These are phyloP conservation scores for Spirogloea muscicola DNA, from an alignment of 139 green algal genomes.

Conservation along the genomic window DNA sequence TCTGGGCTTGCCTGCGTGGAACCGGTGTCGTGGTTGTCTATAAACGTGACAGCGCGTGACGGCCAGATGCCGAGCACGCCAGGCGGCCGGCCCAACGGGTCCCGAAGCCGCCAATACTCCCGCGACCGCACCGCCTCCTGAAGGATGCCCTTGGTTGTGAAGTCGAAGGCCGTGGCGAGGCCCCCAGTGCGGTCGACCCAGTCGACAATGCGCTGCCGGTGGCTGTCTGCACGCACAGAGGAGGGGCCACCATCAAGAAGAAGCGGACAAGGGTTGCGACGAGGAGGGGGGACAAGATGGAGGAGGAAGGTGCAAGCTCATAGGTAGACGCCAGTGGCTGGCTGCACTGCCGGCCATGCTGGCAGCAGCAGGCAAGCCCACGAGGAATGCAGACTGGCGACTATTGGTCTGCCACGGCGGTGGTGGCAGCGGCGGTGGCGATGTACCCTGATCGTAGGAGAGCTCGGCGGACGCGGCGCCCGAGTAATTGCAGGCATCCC, in stretches of 20 bases:
- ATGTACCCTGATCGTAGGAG: no score
- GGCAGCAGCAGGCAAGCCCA: no score
- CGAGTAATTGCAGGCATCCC: constrained; percentile 47
- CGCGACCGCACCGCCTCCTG: constrained; percentile 81
- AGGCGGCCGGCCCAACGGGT: constrained; percentile 55
- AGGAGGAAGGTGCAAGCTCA: no score
- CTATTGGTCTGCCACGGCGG: no score
- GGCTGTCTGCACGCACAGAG: constrained; percentile 12
- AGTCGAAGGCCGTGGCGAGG: constrained; percentile 50
- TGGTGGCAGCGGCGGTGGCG: no score
- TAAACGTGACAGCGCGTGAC: constrained; percentile 79
- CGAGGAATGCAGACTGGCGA: no score
- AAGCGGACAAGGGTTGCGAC: no score
- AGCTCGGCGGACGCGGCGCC: no score
- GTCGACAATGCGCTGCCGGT: constrained; percentile 55
- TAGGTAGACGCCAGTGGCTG: no score
- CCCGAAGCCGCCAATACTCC: constrained; percentile 91
- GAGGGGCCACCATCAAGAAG: no score
- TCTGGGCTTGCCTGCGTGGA: constrained; percentile 57
- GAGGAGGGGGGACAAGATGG: no score
- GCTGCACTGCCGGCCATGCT: no score
- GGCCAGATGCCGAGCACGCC: constrained; percentile 57
- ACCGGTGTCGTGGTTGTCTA: constrained; percentile 92
- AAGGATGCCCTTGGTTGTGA: constrained; percentile 52
- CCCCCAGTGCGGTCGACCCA: constrained; percentile 53